These are phyloP conservation scores for Aspergillus sclerotiicarbonarius DNA, from an alignment of 495 filamentous ascomycete species.

Conservation along the genomic window DNA sequence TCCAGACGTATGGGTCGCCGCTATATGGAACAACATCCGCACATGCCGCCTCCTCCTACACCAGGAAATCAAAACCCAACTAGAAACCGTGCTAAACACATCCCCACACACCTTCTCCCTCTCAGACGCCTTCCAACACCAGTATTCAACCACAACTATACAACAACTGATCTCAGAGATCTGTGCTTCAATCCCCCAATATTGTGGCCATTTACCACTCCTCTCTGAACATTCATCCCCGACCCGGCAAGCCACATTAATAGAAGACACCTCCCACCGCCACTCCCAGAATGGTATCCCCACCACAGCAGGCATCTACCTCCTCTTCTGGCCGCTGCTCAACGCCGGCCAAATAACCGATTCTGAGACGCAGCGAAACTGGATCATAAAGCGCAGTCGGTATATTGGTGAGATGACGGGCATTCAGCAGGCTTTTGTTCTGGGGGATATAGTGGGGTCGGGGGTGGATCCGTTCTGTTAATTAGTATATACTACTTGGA, in stretches of 20 bases:
- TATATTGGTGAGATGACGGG: slow-evolving; percentile 1
- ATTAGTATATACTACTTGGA: too few relatives aligned
- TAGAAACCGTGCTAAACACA: background rate
- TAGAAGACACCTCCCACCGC: background rate
- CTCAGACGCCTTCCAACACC: background rate
- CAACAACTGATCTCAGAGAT: background rate
- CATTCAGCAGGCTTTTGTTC: background rate
- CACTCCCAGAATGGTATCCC: background rate
- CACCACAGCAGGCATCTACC: background rate
- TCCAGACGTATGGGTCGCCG: slow-evolving; percentile 2
- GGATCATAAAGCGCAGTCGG: slow-evolving; percentile 3
- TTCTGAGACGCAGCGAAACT: background rate
- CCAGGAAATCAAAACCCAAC: background rate
- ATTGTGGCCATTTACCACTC: background rate
- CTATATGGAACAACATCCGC: slow-evolving; percentile 6
- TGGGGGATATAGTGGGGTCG: background rate
- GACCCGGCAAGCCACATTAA: background rate
- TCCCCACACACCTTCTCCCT: background rate
- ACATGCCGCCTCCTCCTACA: slow-evolving; percentile 7
- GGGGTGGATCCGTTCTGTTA: background rate
- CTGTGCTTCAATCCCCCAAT: slow-evolving; percentile 1
- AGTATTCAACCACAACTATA: background rate
- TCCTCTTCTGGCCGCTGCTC: slow-evolving; percentile 4
- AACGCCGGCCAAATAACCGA: background rate
- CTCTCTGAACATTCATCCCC: background rate